Evolutionary conservation across 805 yeast species (phyloP).

Genomic region (Candida adriatica): DNA sequence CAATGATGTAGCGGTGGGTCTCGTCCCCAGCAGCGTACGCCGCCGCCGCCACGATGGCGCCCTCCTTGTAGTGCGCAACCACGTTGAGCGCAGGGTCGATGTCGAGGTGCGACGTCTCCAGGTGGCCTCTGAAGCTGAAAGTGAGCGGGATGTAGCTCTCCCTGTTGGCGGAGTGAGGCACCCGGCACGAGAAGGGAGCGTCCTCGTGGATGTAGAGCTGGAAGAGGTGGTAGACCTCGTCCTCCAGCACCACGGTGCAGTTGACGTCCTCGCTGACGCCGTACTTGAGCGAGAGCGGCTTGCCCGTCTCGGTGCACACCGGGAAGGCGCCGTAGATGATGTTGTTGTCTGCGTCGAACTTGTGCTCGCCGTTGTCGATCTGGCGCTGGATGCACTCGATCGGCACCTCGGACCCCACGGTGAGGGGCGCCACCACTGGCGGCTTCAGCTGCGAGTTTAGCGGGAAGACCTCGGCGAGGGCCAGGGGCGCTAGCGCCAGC

Average conservation of each 20-base stretch:
- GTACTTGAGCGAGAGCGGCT: conserved; percentile 49
- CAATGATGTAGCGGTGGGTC: conserved; percentile 57
- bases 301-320: conserved; percentile 55
- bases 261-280: conserved; percentile 41
- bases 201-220: conserved; percentile 75
- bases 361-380: conserved; percentile 73
- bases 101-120: conserved; percentile 63
- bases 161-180: conserved; percentile 39
- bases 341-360: conserved; percentile 49
- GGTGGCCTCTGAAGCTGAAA: conserved; percentile 58
- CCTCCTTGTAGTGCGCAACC: conserved; percentile 31
- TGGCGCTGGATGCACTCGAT: conserved; percentile 60
- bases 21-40: conserved; percentile 50
- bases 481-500: not conserved
- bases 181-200: conserved; percentile 63
- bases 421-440: conserved; percentile 22
- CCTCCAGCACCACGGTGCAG: conserved; percentile 58
- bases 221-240: conserved; percentile 63
- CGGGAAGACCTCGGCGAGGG: conserved; percentile 13
- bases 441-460: conserved; percentile 11
- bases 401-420: conserved; percentile 35
- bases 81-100: conserved; percentile 53
- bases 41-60: conserved; percentile 40
- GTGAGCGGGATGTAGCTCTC: conserved; percentile 48
- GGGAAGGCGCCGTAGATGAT: conserved; percentile 57